These are phyloP conservation scores for Saccharomycopsis vini DNA, from an alignment of 805 yeast genomes.

Conservation along the genomic window DNA sequence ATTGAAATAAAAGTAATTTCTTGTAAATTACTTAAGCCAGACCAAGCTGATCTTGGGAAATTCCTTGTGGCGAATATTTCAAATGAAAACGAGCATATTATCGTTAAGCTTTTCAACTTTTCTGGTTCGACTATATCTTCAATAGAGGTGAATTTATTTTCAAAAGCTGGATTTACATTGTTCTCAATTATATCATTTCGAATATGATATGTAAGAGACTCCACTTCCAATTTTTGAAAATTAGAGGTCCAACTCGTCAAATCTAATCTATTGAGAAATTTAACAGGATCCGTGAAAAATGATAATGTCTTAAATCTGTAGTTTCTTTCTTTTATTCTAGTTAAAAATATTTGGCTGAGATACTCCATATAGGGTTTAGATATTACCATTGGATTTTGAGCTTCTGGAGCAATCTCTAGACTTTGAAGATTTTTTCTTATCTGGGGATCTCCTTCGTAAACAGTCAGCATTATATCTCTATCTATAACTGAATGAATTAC, in stretches of 20 bases:
- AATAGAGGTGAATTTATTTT: too few relatives aligned
- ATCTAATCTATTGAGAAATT: neutral
- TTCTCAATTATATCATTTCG: constrained; percentile 4
- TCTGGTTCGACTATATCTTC: constrained; percentile 5
- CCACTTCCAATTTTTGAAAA: constrained; percentile 1
- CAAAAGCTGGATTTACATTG: neutral
- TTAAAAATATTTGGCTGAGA: neutral
- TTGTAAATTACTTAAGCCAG: constrained; percentile 5
- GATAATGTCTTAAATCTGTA: neutral
- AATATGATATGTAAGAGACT: constrained; percentile 6
- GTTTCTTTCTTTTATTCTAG: neutral
- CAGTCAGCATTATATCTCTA: neutral
- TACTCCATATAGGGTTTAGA: constrained; percentile 1
- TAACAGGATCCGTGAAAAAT: constrained; percentile 7
- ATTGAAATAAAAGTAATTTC: constrained; percentile 13
- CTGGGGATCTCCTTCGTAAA: neutral
- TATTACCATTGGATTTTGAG: neutral
- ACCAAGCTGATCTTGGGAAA: too few relatives aligned
- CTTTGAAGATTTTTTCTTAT: neutral
- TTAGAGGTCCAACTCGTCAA: too few relatives aligned
- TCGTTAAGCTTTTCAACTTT: constrained; percentile 2
- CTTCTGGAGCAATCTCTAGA: constrained; percentile 4
- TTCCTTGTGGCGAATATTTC: too few relatives aligned
- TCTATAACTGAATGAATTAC: neutral
- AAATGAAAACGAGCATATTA: constrained; percentile 8